Evolutionary conservation across 73 alveolate genomes (phyloP), one percentile per base, ranked within the genome.

Genomic region (Paramecium tetraurelia): DNA sequence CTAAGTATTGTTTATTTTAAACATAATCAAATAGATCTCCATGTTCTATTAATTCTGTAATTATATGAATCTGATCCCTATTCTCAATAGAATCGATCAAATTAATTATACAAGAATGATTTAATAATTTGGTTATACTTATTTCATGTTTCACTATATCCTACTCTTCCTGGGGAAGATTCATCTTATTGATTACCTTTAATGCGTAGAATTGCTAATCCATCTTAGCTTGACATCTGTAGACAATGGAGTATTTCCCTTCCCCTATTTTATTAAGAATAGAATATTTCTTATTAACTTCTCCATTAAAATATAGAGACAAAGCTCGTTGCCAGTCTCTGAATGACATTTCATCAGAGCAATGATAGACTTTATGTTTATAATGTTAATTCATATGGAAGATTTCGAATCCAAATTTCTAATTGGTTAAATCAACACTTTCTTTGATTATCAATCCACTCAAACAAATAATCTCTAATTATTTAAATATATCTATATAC

Each of bases 21-120:
- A 84, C 84, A 50, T 57, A 57, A 58, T 84, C 92, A 44, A 84
- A 84, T 10, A 84, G 12, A 27, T 84, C 92, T 27, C 92, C 92
- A 36, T 58, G 87, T 14, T 43, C 46, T 31, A 50, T 29, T 4
- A 57, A 35, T 84, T 84, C 92, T 36, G 84, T 50, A 29, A 84
- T 85, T 4, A 84, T 46, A 31, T 84, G 27, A 46, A 84, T 50
- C 1, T 58, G 10, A 57, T 36, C 57, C 24, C 84, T 58, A 31
- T 84, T 58, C 11, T 84, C 92, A 12, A 41, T 22, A 22, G 76
- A 24, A 21, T 84, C 92, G 7, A 57, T 57, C 76, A 84, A 20
- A 3, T 58, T 50, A 11, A 46, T 22, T 31, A 84, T 84, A 31
- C 85, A 84, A 84, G 92, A 58, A 50, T 84, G 92, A 29, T 84